phyloP scores from a whole-genome alignment of 1,284 basidiomycete species.

The Ganoderma leucocontextum region DNA sequence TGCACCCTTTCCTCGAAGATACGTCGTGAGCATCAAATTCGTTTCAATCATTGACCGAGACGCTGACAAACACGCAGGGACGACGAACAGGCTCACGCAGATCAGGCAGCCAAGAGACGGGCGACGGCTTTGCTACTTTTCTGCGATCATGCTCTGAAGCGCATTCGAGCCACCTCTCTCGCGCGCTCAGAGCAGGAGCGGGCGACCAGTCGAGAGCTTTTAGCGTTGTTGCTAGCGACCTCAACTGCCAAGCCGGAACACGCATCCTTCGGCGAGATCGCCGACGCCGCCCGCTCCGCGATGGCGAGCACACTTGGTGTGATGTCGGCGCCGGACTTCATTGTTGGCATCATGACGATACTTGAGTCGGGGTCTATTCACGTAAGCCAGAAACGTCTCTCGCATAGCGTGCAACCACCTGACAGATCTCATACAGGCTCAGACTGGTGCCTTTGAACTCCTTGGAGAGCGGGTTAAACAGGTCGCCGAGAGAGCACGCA shows the following conservation, averaged over 20 bases:
- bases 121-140: conserved; percentile 74
- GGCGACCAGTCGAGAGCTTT: conserved; percentile 48
- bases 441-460: conserved; percentile 69
- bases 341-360: conserved; percentile 60
- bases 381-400: conserved; percentile 44
- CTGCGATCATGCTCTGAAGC: conserved; percentile 53
- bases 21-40: conserved; percentile 53
- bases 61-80: conserved; percentile 49
- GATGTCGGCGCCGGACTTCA: conserved; percentile 74
- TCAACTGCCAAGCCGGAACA: conserved; percentile 40
- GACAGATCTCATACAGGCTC: conserved; percentile 52
- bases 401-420: not conserved
- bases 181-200: conserved; percentile 33
- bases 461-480: conserved; percentile 71
- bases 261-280: conserved; percentile 49
- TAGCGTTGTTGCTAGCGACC: conserved; percentile 53
- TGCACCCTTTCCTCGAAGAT: conserved; percentile 64
- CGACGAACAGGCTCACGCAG: conserved; percentile 58
- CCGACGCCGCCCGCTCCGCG: conserved; percentile 55
- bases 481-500: conserved; percentile 67
- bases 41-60: conserved; percentile 13
- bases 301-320: conserved; percentile 60
- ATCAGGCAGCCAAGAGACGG: conserved; percentile 60
- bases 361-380: conserved; percentile 57
- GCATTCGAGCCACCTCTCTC: conserved; percentile 36